Evolutionary conservation across 441 rosid genomes (phyloP).

Genomic region (Gossypium gossypioides): DNA sequence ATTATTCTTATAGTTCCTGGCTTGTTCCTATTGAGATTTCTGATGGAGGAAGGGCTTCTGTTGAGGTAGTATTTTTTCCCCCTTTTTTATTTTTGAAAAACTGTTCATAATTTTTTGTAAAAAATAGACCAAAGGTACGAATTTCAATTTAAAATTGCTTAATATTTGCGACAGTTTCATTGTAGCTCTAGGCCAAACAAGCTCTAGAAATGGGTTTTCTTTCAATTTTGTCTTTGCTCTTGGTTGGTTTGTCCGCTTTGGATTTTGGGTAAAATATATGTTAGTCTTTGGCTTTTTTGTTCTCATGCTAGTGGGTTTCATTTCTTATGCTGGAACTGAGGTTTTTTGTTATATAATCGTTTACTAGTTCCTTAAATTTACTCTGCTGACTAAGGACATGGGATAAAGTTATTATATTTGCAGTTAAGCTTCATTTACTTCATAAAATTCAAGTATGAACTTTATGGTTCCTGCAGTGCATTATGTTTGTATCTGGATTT

Average conservation of each 20-base stretch:
- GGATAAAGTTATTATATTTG: neutral
- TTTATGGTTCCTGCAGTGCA: neutral
- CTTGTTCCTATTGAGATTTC: conserved; percentile 51
- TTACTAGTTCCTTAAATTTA: neutral
- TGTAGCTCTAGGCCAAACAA: neutral
- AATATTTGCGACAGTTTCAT: neutral
- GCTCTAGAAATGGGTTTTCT: neutral
- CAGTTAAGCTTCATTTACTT: neutral
- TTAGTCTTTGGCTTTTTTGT: neutral
- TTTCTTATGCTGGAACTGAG: neutral
- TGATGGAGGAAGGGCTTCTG: conserved; percentile 67
- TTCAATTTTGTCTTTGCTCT: neutral
- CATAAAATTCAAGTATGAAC: neutral
- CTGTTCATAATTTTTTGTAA: neutral
- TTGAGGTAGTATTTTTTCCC: conserved; percentile 42
- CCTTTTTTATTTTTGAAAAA: neutral
- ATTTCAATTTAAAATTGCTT: neutral
- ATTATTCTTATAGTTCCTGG: conserved; percentile 62
- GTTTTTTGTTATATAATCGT: neutral
- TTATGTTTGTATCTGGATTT: neutral
- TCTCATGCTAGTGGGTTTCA: neutral
- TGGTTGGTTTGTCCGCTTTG: neutral
- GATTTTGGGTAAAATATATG: neutral
- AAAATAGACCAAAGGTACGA: neutral
- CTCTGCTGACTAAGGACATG: neutral